Conservation (phyloP, 306 rosid species). For the Fragaria nilgerrensis region DNA sequence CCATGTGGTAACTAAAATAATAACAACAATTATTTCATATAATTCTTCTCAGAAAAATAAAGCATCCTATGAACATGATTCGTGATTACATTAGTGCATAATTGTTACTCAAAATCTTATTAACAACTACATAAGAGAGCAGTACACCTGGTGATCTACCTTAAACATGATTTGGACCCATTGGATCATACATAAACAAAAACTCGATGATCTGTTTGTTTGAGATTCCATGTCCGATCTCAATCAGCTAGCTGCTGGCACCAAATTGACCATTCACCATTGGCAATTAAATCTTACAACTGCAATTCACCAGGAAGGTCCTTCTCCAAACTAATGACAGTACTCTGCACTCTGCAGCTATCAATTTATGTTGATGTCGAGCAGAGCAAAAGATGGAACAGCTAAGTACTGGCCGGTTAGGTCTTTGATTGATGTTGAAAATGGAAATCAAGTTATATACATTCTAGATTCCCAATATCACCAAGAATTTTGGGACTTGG, state of each 20-base stretch:
- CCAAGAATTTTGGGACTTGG: no score
- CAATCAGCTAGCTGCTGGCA: neutral
- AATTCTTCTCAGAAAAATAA: neutral
- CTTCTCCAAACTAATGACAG: conserved; percentile 4
- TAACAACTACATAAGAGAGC: neutral
- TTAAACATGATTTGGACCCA: neutral
- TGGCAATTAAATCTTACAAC: neutral
- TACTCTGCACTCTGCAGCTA: neutral
- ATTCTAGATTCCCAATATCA: no score
- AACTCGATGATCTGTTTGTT: neutral
- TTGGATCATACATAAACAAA: neutral
- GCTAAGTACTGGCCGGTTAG: neutral
- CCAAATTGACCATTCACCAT: neutral
- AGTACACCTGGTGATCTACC: neutral
- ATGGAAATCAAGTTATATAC: neutral
- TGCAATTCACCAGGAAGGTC: neutral
- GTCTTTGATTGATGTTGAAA: neutral
- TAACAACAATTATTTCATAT: neutral
- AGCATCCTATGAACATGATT: neutral
- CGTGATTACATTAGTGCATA: neutral
- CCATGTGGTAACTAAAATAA: neutral
- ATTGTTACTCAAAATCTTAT: neutral
- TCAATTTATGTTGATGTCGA: neutral
- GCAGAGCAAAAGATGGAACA: neutral
- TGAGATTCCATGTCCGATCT: neutral